A percentile compares a stretch with the other conserved stretches of the same genome.
Evolutionary conservation across 2,329 filamentous ascomycete genomes (phyloP).

Genomic region (Dactylella cylindrospora): DNA sequence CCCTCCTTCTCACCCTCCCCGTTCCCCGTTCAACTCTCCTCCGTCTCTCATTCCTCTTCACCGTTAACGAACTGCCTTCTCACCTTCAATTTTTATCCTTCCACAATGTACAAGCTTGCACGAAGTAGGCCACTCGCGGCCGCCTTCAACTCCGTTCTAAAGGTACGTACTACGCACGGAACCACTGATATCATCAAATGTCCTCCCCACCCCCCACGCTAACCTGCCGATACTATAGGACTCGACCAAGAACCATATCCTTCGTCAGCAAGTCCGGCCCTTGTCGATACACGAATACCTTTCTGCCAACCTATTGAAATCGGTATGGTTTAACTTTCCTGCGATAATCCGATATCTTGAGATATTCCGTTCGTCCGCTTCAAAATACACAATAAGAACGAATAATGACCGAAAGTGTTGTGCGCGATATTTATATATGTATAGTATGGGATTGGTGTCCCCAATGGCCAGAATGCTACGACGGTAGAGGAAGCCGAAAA

Average conservation of each 20-base stretch:
- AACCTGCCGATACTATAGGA: slow-evolving; percentile 46
- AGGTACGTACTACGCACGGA: no score
- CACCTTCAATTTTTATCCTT: slow-evolving; percentile 38
- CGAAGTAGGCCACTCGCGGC: slow-evolving; percentile 78
- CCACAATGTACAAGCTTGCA: slow-evolving; percentile 82
- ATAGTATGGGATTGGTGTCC: slow-evolving; percentile 92
- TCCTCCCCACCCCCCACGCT: slow-evolving; percentile 45
- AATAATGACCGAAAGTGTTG: slow-evolving; percentile 15
- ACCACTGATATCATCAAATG: slow-evolving; percentile 32
- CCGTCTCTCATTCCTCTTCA: slow-evolving; percentile 45
- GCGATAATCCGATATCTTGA: not conserved
- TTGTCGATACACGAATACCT: slow-evolving; percentile 98
- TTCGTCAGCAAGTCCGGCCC: slow-evolving; percentile 77
- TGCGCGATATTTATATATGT: slow-evolving; percentile 9
- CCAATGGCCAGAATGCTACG: slow-evolving; percentile 82
- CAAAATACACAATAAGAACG: slow-evolving; percentile 46
- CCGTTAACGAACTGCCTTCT: slow-evolving; percentile 2
- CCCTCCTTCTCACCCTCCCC: slow-evolving; percentile 35
- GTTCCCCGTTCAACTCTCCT: slow-evolving; percentile 15
- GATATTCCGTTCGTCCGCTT: slow-evolving; percentile 23
- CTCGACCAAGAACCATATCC: slow-evolving; percentile 52
- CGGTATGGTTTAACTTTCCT: slow-evolving; percentile 54
- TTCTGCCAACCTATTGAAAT: slow-evolving; percentile 83
- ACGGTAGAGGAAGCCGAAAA: slow-evolving; percentile 83
- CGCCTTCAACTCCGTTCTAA: slow-evolving; percentile 70